These are phyloP conservation scores for Xerocomus tenax DNA, from an alignment of 1,284 basidiomycete genomes.

Conservation along the genomic window DNA sequence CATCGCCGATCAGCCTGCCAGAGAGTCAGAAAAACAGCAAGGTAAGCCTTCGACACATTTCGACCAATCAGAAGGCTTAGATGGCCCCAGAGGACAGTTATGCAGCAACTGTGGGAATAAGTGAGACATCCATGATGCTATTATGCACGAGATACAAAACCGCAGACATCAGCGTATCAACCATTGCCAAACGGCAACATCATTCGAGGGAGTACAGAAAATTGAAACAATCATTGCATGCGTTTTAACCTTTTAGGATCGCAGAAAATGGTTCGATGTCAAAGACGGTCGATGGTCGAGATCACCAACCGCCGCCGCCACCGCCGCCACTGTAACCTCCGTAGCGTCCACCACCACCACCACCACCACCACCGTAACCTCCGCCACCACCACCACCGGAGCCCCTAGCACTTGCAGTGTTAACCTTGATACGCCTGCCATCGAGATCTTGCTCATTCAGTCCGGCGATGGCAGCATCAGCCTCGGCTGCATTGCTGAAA, in stretches of 20 bases:
- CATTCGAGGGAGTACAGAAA: slow-evolving; percentile 4
- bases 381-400: slow-evolving; percentile 15
- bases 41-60: too few relatives aligned
- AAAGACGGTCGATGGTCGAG: neutral
- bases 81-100: too few relatives aligned
- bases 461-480: slow-evolving; percentile 65
- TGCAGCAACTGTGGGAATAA: too few relatives aligned
- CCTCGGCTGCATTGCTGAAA: slow-evolving; percentile 50
- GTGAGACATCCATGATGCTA: too few relatives aligned
- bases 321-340: slow-evolving; percentile 6
- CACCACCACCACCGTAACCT: slow-evolving; percentile 10
- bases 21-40: too few relatives aligned
- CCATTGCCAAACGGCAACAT: slow-evolving; percentile 3
- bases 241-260: slow-evolving; percentile 13
- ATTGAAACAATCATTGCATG: slow-evolving; percentile 9
- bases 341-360: slow-evolving; percentile 8
- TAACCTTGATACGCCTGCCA: slow-evolving; percentile 86
- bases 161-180: slow-evolving; percentile 8
- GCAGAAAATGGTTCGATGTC: neutral
- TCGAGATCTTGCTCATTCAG: slow-evolving; percentile 91
- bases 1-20: too few relatives aligned
- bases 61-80: too few relatives aligned
- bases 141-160: neutral
- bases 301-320: slow-evolving; percentile 21
- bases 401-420: slow-evolving; percentile 82